A percentile compares a stretch with the other conserved stretches of the same genome.
These are phyloP conservation scores for Rugonectria rugulosa DNA, from an alignment of 2,329 filamentous ascomycete genomes.

Conservation along the genomic window DNA sequence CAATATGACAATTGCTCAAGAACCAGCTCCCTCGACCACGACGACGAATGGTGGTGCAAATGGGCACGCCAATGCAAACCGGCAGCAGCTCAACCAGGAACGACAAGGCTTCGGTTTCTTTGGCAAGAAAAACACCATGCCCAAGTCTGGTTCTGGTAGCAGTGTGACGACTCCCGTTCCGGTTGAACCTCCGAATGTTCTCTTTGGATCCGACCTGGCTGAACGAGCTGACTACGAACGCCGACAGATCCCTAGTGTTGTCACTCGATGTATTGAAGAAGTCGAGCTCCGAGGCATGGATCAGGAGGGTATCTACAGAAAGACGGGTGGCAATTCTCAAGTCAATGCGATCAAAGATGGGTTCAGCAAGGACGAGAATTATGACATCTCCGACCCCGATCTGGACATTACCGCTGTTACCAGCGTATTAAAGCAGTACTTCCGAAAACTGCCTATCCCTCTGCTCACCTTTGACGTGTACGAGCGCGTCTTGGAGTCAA, in stretches of 20 bases:
- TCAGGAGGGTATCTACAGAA: slow-evolving; percentile 95
- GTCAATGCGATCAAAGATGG: slow-evolving; percentile 90
- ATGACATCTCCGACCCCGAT: slow-evolving; percentile 91
- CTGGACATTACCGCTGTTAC: slow-evolving; percentile 97
- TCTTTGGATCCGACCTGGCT: slow-evolving; percentile 90
- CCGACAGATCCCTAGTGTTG: slow-evolving; percentile 86
- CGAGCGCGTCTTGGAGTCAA: slow-evolving; percentile 84
- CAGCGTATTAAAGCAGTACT: slow-evolving; percentile 95
- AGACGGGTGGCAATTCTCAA: slow-evolving; percentile 91
- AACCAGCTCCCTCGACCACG: slow-evolving; percentile 20
- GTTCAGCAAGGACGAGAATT: slow-evolving; percentile 86
- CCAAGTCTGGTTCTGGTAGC: slow-evolving; percentile 58
- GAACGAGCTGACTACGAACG: slow-evolving; percentile 89
- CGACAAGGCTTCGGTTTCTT: slow-evolving; percentile 78
- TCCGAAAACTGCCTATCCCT: slow-evolving; percentile 88
- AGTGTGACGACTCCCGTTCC: slow-evolving; percentile 51
- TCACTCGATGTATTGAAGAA: slow-evolving; percentile 94
- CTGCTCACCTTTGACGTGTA: slow-evolving; percentile 94
- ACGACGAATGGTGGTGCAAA: slow-evolving; percentile 41
- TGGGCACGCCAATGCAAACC: slow-evolving; percentile 29
- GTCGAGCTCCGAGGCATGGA: slow-evolving; percentile 97
- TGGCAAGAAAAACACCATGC: slow-evolving; percentile 61
- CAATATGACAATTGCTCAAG: slow-evolving; percentile 68
- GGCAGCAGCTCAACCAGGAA: slow-evolving; percentile 41
- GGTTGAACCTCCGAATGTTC: slow-evolving; percentile 63